Evolutionary conservation across 139 green algal species (phyloP).

Genomic region (Chlamydomonas sp.): DNA sequence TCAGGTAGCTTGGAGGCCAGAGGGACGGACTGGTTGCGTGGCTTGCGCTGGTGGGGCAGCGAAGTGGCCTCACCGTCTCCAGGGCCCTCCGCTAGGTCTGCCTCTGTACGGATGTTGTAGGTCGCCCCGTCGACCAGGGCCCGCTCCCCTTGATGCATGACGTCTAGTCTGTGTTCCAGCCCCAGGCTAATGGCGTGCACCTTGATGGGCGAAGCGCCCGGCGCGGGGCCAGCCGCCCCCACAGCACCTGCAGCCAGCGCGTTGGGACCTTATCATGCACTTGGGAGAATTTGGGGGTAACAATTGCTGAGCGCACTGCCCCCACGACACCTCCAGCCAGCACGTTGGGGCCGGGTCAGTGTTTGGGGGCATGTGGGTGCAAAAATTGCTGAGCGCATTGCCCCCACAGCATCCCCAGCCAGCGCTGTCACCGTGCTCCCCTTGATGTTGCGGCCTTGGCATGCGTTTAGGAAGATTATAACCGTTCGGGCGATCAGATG

Average conservation of each 20-base stretch:
- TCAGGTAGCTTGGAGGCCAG: not conserved
- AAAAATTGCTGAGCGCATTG: too few species aligned
- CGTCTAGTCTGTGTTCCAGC: conserved; percentile 29
- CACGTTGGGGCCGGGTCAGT: too few species aligned
- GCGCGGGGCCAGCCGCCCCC: conserved; percentile 7
- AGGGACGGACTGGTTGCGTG: too few species aligned
- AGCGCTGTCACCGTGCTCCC: not conserved
- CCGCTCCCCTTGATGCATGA: conserved; percentile 55
- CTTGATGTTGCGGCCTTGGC: too few species aligned
- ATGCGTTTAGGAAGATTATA: too few species aligned
- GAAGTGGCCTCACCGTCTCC: conserved; percentile 20
- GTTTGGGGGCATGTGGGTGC: too few species aligned
- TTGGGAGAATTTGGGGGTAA: too few species aligned
- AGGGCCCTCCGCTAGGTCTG: conserved; percentile 16
- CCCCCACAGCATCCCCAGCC: not conserved
- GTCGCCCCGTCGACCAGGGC: conserved; percentile 41
- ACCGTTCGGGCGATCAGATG: too few species aligned
- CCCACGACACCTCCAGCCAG: too few species aligned
- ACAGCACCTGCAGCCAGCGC: not conserved
- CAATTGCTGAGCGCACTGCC: too few species aligned
- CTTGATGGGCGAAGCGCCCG: conserved; percentile 20
- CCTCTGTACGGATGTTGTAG: conserved; percentile 53
- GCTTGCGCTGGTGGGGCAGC: too few species aligned
- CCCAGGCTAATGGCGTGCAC: conserved; percentile 62
- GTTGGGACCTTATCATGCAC: too few species aligned